Evolutionary conservation across 805 yeast genomes (phyloP), one percentile per base, ranked within the genome.

Genomic region (Saturnispora galanensis): DNA sequence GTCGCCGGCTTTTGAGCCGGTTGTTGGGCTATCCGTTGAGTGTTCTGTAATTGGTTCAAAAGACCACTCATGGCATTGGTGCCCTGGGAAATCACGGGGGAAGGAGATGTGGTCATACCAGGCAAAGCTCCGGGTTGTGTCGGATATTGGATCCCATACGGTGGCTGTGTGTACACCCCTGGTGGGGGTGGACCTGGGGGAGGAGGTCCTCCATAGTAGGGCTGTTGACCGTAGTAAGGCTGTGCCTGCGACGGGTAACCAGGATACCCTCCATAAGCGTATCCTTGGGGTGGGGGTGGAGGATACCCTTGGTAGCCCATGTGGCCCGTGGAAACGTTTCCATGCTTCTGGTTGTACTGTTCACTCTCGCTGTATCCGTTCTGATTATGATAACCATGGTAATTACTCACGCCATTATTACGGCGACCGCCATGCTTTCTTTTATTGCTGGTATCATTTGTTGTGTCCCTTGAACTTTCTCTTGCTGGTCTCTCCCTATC

Each of bases 381-480:
- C 5, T 35, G 15, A 16, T 39, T 18, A 35, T 45, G 39, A 34
- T 38, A 47, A 13, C 52, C 50, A 8, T 52, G 46, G 44, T 41
- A 17, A 32, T 45, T 38, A 28, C 44, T 21, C 26, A 21, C 26
- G 26, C 26, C 46, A 37, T 32, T 52, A 47, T 36, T 51, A 44
- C 50, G 45, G 56, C 63, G 42, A 35, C 21, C 42, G n/a, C 45
- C 37, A 32, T 39, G 16, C 31, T 45, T 56, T 58, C 47, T 39
- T 17, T 40, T 17, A 40, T 42, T 35, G 11, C 34, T 5, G 13
- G 26, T 21, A 21, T 21, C 26, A 21, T 5, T 21, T 5, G 26
- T 21, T 21, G 26, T 21, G 26, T 21, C 26, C 26, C 26, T 21
- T 21, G 26, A 21, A 2, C 33, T 36, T 17, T 36, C 38, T n/a